Conservation (phyloP, 306 rosid genomes). For the Castanopsis chinensis region DNA sequence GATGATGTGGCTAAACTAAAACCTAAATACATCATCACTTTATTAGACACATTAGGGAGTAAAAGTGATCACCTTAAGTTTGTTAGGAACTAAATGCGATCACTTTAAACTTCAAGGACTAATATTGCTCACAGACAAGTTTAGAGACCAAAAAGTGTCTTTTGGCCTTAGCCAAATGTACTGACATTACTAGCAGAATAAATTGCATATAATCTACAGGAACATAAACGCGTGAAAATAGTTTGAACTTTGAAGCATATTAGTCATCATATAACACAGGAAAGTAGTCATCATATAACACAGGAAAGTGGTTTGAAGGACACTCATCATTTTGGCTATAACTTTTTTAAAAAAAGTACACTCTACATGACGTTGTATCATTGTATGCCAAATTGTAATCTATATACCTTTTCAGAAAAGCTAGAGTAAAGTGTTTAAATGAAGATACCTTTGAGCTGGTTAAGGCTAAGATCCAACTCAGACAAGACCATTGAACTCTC, state of each 20-base stretch:
- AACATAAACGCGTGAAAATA: neutral
- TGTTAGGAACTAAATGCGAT: too few species aligned
- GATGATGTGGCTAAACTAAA: too few species aligned
- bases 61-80: too few species aligned
- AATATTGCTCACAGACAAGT: too few species aligned
- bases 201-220: neutral
- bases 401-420: neutral
- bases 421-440: slow-evolving; percentile 5
- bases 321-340: neutral
- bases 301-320: neutral
- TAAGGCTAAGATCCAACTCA: slow-evolving; percentile 75
- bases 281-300: neutral
- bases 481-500: slow-evolving; percentile 77
- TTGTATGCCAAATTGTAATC: neutral
- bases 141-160: too few species aligned
- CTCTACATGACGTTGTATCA: neutral
- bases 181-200: neutral
- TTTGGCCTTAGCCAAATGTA: neutral
- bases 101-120: too few species aligned
- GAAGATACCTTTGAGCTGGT: slow-evolving; percentile 62
- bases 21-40: too few species aligned
- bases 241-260: neutral
- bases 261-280: neutral
- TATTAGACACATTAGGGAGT: too few species aligned
- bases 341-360: neutral